These are phyloP conservation scores for Wickerhamomyces sydowiorum DNA, from an alignment of 805 yeast genomes.

Conservation along the genomic window DNA sequence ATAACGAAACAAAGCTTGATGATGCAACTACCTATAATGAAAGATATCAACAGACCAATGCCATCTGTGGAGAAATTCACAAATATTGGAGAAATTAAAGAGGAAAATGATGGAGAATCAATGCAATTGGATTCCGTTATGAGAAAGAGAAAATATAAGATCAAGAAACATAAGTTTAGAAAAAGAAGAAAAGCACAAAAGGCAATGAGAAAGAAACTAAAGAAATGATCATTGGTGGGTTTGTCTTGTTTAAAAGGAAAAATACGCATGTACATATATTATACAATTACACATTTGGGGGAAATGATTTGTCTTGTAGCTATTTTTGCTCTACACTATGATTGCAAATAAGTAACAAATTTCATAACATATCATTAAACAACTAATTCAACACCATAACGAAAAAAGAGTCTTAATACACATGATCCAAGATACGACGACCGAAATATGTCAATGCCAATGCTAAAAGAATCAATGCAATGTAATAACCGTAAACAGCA, in stretches of 20 bases:
- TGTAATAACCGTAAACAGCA: conserved; percentile 47
- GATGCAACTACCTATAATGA: neutral
- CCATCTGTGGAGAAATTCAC: conserved; percentile 4
- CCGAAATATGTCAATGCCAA: conserved; percentile 29
- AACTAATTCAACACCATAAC: neutral
- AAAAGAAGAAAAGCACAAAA: conserved; percentile 95
- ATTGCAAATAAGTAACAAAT: too few species aligned
- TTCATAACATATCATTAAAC: neutral
- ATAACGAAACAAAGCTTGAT: neutral
- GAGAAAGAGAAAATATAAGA: conserved; percentile 85
- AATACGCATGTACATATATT: neutral
- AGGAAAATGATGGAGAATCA: conserved; percentile 6
- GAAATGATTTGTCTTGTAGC: neutral
- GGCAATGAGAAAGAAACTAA: conserved; percentile 61
- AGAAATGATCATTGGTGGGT: conserved; percentile 9
- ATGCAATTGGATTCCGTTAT: conserved; percentile 55
- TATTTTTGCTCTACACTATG: too few species aligned
- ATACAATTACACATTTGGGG: neutral
- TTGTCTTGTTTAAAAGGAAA: too few species aligned
- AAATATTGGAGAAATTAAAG: conserved; percentile 7
- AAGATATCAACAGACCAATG: neutral
- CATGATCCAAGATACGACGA: conserved; percentile 26
- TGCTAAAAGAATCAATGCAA: conserved; percentile 26
- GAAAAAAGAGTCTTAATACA: conserved; percentile 1
- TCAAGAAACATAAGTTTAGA: conserved; percentile 96